These are phyloP conservation scores for Tieghemiomyces parasiticus DNA, from an alignment of 192 early-diverging fungal genomes.

Conservation along the genomic window DNA sequence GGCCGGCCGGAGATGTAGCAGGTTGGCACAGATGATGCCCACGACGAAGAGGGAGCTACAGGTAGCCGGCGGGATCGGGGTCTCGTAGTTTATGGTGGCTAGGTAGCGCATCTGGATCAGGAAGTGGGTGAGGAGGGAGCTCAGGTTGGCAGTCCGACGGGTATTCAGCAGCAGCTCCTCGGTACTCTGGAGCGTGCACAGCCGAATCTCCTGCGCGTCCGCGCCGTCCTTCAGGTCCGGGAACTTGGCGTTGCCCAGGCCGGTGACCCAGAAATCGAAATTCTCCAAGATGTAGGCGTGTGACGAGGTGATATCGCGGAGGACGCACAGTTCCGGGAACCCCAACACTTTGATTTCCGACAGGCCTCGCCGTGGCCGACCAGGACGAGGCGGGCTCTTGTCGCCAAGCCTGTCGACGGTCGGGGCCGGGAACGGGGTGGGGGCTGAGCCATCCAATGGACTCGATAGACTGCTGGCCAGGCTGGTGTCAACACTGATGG, in stretches of 20 bases:
- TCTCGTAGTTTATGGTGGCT: constrained; percentile 2
- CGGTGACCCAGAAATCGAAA: constrained; percentile 1
- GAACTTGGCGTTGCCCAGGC: neutral
- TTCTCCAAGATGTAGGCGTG: constrained; percentile 6
- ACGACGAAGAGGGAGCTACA: constrained; percentile 2
- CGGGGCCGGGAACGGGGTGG: no score
- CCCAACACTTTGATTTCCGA: neutral
- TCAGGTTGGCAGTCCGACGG: constrained; percentile 3
- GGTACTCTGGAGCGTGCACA: neutral
- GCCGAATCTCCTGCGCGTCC: neutral
- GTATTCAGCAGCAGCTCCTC: neutral
- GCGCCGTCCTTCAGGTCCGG: neutral
- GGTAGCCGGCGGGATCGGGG: neutral
- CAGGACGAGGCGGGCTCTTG: neutral
- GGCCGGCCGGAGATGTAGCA: neutral
- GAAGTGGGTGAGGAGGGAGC: neutral
- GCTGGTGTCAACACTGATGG: no score
- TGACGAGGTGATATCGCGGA: constrained; percentile 1
- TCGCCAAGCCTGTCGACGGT: neutral
- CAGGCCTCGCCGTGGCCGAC: no score
- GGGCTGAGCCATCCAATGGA: no score
- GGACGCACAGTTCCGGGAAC: neutral
- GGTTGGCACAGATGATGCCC: neutral
- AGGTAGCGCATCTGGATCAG: constrained; percentile 7
- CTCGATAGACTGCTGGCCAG: no score